A percentile compares a stretch with the other conserved stretches of the same genome.
Conservation (phyloP, 2,329 filamentous ascomycete genomes). For the Fusarium sp. region DNA sequence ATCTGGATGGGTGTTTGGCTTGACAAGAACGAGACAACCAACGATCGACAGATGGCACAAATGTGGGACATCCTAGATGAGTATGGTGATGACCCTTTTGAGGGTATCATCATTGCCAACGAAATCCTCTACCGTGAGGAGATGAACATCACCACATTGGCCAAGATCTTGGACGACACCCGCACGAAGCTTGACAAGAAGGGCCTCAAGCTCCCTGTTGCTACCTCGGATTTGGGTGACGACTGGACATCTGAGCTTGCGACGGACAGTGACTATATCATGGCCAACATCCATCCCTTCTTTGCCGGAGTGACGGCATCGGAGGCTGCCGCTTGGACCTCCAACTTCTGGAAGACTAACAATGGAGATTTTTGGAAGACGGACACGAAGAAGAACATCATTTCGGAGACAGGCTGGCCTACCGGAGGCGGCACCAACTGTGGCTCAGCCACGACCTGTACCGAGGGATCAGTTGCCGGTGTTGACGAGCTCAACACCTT, state of each 20-base stretch:
- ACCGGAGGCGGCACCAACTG: constrained; percentile 83
- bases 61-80: constrained; percentile 85
- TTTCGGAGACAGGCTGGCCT: constrained; percentile 94
- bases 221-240: constrained; percentile 88
- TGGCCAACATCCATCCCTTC: constrained; percentile 98
- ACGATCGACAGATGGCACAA: constrained; percentile 80
- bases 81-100: constrained; percentile 76
- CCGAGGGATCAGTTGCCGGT: constrained; percentile 78
- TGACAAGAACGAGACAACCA: constrained; percentile 84
- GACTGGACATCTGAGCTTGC: constrained; percentile 82
- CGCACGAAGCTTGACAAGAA: constrained; percentile 76
- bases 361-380: constrained; percentile 73
- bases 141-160: constrained; percentile 73
- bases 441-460: constrained; percentile 66
- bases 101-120: constrained; percentile 84
- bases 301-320: constrained; percentile 81
- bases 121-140: constrained; percentile 82
- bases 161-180: constrained; percentile 72
- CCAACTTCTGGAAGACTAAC: constrained; percentile 79
- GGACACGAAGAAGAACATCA: constrained; percentile 75
- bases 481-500: constrained; percentile 86
- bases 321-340: constrained; percentile 82
- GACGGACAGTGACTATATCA: constrained; percentile 81
- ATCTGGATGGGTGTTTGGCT: constrained; percentile 97
- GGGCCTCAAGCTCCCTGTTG: constrained; percentile 77